These are phyloP conservation scores for Syncephalastrum monosporum DNA, from an alignment of 371 early-diverging fungal species.

Conservation along the genomic window DNA sequence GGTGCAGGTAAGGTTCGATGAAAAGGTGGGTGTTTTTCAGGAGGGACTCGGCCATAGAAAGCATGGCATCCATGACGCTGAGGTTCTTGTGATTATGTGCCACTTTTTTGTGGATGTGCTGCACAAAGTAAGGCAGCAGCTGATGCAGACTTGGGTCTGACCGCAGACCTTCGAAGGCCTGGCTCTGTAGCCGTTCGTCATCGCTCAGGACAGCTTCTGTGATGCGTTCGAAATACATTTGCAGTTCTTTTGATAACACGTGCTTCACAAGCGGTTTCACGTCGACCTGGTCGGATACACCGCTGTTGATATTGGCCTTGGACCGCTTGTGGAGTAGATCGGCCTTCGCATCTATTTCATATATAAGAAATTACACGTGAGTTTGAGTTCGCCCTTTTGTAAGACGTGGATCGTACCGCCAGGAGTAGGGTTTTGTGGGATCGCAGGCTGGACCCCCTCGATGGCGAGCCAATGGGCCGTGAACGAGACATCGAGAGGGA, in stretches of 20 bases:
- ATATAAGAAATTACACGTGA: background rate
- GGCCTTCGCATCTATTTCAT: constrained; percentile 47
- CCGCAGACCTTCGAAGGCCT: constrained; percentile 87
- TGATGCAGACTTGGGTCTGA: constrained; percentile 97
- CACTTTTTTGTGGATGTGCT: constrained; percentile 90
- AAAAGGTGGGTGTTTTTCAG: constrained; percentile 91
- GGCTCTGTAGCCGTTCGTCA: constrained; percentile 66
- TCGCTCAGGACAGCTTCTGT: constrained; percentile 82
- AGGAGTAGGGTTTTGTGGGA: constrained; percentile 97
- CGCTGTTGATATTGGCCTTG: constrained; percentile 36
- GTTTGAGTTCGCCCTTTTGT: background rate
- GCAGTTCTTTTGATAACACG: constrained; percentile 93
- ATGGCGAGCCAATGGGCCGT: constrained; percentile 99
- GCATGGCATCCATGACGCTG: constrained; percentile 67
- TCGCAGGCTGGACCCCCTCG: constrained; percentile 99
- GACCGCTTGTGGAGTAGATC: constrained; percentile 55
- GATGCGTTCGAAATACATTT: constrained; percentile 97
- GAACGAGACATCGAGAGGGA: constrained; percentile 87
- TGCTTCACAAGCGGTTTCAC: constrained; percentile 88
- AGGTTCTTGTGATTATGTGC: constrained; percentile 76
- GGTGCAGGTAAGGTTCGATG: constrained; percentile 99
- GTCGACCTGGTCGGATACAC: constrained; percentile 54
- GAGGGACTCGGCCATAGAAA: constrained; percentile 83
- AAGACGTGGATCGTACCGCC: constrained; percentile 44
- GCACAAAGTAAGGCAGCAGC: constrained; percentile 97